These are phyloP conservation scores for Schwanniomyces polymorphus DNA, from an alignment of 805 yeast species.

Conservation along the genomic window DNA sequence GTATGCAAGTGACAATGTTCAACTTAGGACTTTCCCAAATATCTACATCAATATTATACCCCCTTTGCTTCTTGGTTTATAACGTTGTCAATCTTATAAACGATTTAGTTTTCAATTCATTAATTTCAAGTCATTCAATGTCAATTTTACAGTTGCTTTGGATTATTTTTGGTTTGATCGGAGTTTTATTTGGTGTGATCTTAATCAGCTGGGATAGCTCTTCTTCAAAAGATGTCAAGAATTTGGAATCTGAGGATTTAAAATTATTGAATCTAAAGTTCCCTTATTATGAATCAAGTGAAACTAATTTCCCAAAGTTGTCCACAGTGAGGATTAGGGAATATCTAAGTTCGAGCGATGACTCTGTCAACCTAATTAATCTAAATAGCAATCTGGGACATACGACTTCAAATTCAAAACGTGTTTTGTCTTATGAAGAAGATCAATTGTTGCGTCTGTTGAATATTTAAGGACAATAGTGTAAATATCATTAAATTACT, in stretches of 20 bases:
- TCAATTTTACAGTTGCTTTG: slow-evolving; percentile 49
- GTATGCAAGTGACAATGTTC: slow-evolving; percentile 68
- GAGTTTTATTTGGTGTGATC: slow-evolving; percentile 68
- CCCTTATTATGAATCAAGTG: slow-evolving; percentile 10
- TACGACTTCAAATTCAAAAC: neutral
- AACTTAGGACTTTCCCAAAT: slow-evolving; percentile 70
- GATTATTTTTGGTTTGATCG: slow-evolving; percentile 46
- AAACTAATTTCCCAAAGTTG: slow-evolving; percentile 3
- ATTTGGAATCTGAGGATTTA: slow-evolving; percentile 10
- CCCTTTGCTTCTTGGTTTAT: slow-evolving; percentile 81
- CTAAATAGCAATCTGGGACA: neutral
- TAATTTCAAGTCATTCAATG: slow-evolving; percentile 45
- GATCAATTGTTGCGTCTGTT: slow-evolving; percentile 48
- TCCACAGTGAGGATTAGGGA: neutral
- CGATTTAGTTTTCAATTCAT: slow-evolving; percentile 57
- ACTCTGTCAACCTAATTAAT: neutral
- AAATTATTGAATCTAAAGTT: slow-evolving; percentile 12
- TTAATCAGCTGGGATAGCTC: slow-evolving; percentile 57
- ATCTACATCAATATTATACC: slow-evolving; percentile 78
- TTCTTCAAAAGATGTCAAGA: slow-evolving; percentile 6
- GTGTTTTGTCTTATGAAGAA: slow-evolving; percentile 55
- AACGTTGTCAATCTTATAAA: slow-evolving; percentile 59
- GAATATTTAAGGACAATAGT: slow-evolving; percentile 14
- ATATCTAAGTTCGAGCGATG: neutral
- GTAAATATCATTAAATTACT: neutral